Evolutionary conservation across 73 alveolate genomes (phyloP).

Genomic region (Diophrys sp.): DNA sequence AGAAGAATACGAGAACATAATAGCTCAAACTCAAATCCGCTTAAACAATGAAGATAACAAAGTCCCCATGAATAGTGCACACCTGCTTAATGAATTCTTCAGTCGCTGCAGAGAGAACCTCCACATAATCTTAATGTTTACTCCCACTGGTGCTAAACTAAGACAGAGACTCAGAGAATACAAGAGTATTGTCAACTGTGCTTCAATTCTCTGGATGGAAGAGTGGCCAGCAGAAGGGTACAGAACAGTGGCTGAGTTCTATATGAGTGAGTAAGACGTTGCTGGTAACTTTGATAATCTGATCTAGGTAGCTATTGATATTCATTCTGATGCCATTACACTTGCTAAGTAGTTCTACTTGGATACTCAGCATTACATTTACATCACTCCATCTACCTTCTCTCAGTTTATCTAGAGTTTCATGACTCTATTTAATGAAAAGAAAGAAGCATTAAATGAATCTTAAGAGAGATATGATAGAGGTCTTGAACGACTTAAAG

Average conservation of each 20-base stretch:
- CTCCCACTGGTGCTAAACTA: slow-evolving; percentile 96
- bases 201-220: slow-evolving; percentile 94
- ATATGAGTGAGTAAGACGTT: slow-evolving; percentile 41
- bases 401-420: slow-evolving; percentile 83
- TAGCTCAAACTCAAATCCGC: slow-evolving; percentile 32
- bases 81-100: slow-evolving; percentile 46
- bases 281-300: slow-evolving; percentile 43
- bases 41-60: slow-evolving; percentile 21
- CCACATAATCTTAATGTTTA: slow-evolving; percentile 84
- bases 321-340: slow-evolving; percentile 9
- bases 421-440: slow-evolving; percentile 73
- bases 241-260: slow-evolving; percentile 88
- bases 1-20: slow-evolving; percentile 93
- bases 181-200: slow-evolving; percentile 94
- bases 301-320: slow-evolving; percentile 28
- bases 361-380: slow-evolving; percentile 58
- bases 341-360: slow-evolving; percentile 23
- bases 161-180: slow-evolving; percentile 88
- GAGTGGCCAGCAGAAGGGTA: slow-evolving; percentile 98
- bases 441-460: slow-evolving; percentile 73
- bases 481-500: slow-evolving; percentile 79
- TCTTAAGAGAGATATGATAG: slow-evolving; percentile 72
- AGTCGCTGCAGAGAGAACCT: slow-evolving; percentile 82
- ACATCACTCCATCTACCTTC: slow-evolving; percentile 81
- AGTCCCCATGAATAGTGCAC: slow-evolving; percentile 20